A percentile compares a stretch with the other conserved stretches of the same genome.
Evolutionary conservation across 305 asterid species (phyloP).

Genomic region (Solanum hybrid): DNA sequence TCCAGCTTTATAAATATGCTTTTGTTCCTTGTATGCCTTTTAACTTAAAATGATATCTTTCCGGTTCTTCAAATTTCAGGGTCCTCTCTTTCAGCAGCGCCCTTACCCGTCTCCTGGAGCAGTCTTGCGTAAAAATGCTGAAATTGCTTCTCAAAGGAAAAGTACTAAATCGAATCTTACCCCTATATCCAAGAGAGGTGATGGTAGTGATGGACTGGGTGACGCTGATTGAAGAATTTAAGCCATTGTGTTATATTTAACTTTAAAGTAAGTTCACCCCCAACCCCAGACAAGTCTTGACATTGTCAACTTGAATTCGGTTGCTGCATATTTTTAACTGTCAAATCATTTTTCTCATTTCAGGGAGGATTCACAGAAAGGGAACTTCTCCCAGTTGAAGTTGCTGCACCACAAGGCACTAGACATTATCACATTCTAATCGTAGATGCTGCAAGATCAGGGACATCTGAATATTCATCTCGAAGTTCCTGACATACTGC

Average conservation of each 20-base stretch:
- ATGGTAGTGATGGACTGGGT: slow-evolving; percentile 95
- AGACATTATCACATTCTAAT: not conserved
- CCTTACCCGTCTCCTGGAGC: slow-evolving; percentile 98
- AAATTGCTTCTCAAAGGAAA: slow-evolving; percentile 77
- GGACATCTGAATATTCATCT: not conserved
- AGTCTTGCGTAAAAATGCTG: slow-evolving; percentile 86
- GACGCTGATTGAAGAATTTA: slow-evolving; percentile 60
- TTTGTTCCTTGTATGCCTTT: not conserved
- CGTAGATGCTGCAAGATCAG: not conserved
- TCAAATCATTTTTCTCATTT: not conserved
- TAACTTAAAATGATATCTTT: not conserved
- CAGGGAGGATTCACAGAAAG: not conserved
- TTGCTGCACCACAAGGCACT: not conserved
- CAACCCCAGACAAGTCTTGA: not conserved
- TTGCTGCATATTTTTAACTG: not conserved
- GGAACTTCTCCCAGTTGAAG: not conserved
- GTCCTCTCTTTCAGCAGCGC: slow-evolving; percentile 95
- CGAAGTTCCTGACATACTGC: not conserved
- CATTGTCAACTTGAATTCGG: not conserved
- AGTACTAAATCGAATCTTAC: slow-evolving; percentile 41
- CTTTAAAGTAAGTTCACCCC: not conserved
- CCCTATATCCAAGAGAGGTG: slow-evolving; percentile 94
- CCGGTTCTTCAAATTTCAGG: slow-evolving; percentile 42
- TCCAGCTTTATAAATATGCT: not conserved
- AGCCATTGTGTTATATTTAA: not conserved